Base-by-base conservation (phyloP, 2,329 filamentous ascomycete species). In the Arthrinium phaeospermum region DNA sequence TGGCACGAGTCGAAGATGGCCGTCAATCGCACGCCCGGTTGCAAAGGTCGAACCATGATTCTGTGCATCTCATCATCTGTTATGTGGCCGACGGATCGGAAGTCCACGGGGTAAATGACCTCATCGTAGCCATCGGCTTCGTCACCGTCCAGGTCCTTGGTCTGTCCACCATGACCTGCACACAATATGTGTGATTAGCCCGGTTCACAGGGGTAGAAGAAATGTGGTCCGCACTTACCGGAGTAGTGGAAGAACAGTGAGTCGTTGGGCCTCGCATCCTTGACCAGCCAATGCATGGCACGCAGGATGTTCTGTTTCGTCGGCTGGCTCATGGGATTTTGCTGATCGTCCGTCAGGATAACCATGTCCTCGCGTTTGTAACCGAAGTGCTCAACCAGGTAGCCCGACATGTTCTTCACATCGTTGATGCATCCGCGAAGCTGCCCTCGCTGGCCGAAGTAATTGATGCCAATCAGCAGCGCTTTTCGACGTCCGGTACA, bases 361-460 rank as follows among this genome's bases (percentile, higher is more conserved):
- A 98, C 96, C 96, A 98, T 98, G 80, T 98, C 95, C 83, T 98
- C 96, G 72, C 95, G 88, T 83, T 94, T 95, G 82, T 98, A 98
- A 44, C 93, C 93, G 82, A 97, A 98, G 79, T 94, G 91, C 82
- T 95, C 91, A 75, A 94, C 94, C 72, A 98, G 86, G 80, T 98
- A 98, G 69, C 89, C 89, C 30, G 95, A 97, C 94, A 98, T 97
- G 85, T 98, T 98, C 84, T 95, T 94, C 61, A 98, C 96, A 81
- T 98, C 96, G 80, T 98, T 98, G 86, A 98, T 98, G 80, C 96
- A 98, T 67, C 96, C 96, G 72, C 95, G 89, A 68, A 98, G 87
- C 86, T 98, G 94, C 41, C 95, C 95, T 72, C 94, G 91, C 84
- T 98, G 95, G 70, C 93, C 92, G 80, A 98, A 98, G 84, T 98